A percentile compares a stretch with the other conserved stretches of the same genome.
Evolutionary conservation across 2,329 filamentous ascomycete genomes (phyloP).

Genomic region (Balansia obtecta): DNA sequence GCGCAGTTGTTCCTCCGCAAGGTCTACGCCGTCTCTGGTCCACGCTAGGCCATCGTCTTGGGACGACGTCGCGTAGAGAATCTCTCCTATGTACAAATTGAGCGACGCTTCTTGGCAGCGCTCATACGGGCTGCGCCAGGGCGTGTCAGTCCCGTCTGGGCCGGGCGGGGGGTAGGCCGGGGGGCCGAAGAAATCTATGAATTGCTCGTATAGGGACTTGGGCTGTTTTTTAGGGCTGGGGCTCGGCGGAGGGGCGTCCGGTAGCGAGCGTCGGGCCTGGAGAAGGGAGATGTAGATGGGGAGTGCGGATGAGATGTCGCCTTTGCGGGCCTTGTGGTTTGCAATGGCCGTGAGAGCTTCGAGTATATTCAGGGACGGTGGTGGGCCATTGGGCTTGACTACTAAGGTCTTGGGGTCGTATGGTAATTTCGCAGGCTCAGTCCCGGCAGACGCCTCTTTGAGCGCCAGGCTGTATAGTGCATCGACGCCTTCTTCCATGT

Average conservation of each 20-base stretch:
- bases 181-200: constrained; percentile 21
- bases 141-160: constrained; percentile 54
- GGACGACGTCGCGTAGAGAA: constrained; percentile 56
- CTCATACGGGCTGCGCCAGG: constrained; percentile 50
- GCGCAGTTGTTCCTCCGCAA: constrained; percentile 58
- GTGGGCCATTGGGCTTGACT: constrained; percentile 44
- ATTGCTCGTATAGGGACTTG: constrained; percentile 10
- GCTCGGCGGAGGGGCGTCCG: constrained; percentile 19
- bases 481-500: constrained; percentile 48
- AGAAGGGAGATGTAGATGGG: constrained; percentile 80
- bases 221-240: constrained; percentile 5
- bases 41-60: constrained; percentile 67
- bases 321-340: constrained; percentile 60
- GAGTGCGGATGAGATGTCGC: constrained; percentile 55
- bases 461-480: constrained; percentile 67
- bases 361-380: constrained; percentile 62
- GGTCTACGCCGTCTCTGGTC: constrained; percentile 78
- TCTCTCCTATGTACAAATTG: constrained; percentile 87
- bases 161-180: constrained; percentile 60
- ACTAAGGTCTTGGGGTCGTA: constrained; percentile 52
- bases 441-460: constrained; percentile 53
- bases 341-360: constrained; percentile 65
- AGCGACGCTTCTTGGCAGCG: constrained; percentile 76
- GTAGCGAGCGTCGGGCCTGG: constrained; percentile 57
- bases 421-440: constrained; percentile 25